These are phyloP conservation scores for Chaetomium tenue DNA, from an alignment of 495 filamentous ascomycete genomes.

Conservation along the genomic window DNA sequence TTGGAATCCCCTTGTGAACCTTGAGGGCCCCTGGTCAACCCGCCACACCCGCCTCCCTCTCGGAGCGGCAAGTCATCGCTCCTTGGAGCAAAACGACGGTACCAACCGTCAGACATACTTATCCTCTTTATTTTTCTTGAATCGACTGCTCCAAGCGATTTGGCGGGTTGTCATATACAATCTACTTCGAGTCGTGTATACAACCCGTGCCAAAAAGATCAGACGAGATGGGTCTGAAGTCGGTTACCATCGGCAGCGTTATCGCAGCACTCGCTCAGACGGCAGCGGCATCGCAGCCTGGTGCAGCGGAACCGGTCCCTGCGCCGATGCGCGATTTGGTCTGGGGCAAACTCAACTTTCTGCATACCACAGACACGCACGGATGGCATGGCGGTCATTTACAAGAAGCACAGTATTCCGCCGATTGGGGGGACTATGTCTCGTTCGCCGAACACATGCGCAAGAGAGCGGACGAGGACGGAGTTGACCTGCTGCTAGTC, in stretches of 20 bases:
- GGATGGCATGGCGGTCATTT: constrained; percentile 95
- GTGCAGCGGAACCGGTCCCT: constrained; percentile 74
- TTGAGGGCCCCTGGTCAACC: no score
- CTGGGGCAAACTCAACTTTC: constrained; percentile 92
- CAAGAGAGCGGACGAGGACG: constrained; percentile 69
- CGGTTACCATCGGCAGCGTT: constrained; percentile 26
- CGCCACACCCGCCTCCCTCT: no score
- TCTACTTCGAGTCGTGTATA: no score
- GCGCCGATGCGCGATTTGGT: constrained; percentile 78
- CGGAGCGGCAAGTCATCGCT: no score
- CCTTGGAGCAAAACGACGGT: no score
- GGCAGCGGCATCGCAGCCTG: constrained; percentile 65
- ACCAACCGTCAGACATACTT: no score
- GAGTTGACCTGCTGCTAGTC: constrained; percentile 79
- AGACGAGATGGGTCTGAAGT: constrained; percentile 22
- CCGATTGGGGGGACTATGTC: constrained; percentile 97
- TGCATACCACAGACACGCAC: constrained; percentile 93
- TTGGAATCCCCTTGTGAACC: no score
- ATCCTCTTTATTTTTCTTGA: no score
- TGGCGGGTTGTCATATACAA: not conserved
- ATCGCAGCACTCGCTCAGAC: constrained; percentile 36
- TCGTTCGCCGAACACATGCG: constrained; percentile 85
- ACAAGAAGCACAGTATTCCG: constrained; percentile 89
- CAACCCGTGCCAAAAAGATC: not conserved
- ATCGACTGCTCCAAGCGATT: not conserved